These are phyloP conservation scores for Tetrastigma voinierianum DNA, from an alignment of 164 flowering plant species.

Conservation along the genomic window DNA sequence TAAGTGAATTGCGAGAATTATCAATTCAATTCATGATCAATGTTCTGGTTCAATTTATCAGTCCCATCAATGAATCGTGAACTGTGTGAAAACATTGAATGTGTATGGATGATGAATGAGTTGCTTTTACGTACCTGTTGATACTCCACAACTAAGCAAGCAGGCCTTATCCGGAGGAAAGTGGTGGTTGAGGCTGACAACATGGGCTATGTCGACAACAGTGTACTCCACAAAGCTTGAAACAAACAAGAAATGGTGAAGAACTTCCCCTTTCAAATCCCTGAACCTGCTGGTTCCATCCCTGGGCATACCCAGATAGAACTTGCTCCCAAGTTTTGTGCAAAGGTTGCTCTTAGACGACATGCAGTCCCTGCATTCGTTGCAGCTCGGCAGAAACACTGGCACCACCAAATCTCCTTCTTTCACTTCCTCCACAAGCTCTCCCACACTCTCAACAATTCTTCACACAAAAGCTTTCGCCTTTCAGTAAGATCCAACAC, in stretches of 20 bases:
- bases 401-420: slow-evolving; percentile 68
- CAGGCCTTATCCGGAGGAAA: slow-evolving; percentile 55
- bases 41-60: no score
- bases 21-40: no score
- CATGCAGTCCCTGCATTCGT: slow-evolving; percentile 57
- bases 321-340: slow-evolving; percentile 14
- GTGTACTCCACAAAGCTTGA: slow-evolving; percentile 68
- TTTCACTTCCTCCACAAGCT: slow-evolving; percentile 47
- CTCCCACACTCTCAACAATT: slow-evolving; percentile 72
- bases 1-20: no score
- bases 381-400: slow-evolving; percentile 43
- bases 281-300: slow-evolving; percentile 49
- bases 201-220: slow-evolving; percentile 47
- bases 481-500: no score
- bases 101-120: background rate
- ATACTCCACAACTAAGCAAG: slow-evolving; percentile 65
- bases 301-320: slow-evolving; percentile 36
- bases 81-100: no score
- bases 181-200: slow-evolving; percentile 35
- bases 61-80: no score
- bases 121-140: slow-evolving; percentile 44
- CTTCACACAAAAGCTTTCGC: slow-evolving; percentile 17
- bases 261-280: slow-evolving; percentile 32
- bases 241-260: slow-evolving; percentile 42
- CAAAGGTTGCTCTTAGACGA: slow-evolving; percentile 55